Evolutionary conservation across 306 rosid species (phyloP), one percentile per base, ranked within the genome.

Genomic region (Alnus rubra): DNA sequence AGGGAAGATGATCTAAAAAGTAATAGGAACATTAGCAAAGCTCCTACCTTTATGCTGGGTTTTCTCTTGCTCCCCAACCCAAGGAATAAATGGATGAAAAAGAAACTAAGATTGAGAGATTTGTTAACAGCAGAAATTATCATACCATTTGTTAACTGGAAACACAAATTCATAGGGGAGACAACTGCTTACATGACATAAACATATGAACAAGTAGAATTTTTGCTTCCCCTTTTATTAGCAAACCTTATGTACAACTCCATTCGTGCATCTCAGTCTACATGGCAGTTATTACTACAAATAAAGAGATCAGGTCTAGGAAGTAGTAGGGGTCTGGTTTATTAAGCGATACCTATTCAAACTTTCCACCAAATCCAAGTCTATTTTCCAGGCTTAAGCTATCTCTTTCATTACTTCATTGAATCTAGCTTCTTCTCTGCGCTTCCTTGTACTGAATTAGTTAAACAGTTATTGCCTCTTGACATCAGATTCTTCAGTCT

Each of bases 161-260:
- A 42, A 14, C 45, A 69, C 5, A 10, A 49, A 54, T 53, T 8
- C 28, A 19, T 54, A 1, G 54, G 16, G 33, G 14, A 14, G n/a
- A 28, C 55, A 45, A 83, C 39, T 75, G 70, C 71, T 81, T 80
- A 51, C 81, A 82, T 74, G 72, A 63, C 70, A 81, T 75, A 86
- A 76, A 78, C 44, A 81, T 75, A 84, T 78, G 81, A 84, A 83
- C 88, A 3, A 52, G 52, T 23, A 76, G 78, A 74, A 39, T 49
- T 54, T 62, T 77, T 72, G 82, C 74, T 74, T 74, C 79, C 76
- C 74, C 69, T 12, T 83, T 90, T 90, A 92, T 91, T 56, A 77
- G 78, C 96, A 90, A 81, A 84, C 94, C 81, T 77, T 93, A 91
- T 92, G 69, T 88, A 96, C 98, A 96, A 35, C 76, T 63, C 58